phyloP scores from a whole-genome alignment of 2,329 filamentous ascomycete genomes.

The Bipolaris victoriae region DNA sequence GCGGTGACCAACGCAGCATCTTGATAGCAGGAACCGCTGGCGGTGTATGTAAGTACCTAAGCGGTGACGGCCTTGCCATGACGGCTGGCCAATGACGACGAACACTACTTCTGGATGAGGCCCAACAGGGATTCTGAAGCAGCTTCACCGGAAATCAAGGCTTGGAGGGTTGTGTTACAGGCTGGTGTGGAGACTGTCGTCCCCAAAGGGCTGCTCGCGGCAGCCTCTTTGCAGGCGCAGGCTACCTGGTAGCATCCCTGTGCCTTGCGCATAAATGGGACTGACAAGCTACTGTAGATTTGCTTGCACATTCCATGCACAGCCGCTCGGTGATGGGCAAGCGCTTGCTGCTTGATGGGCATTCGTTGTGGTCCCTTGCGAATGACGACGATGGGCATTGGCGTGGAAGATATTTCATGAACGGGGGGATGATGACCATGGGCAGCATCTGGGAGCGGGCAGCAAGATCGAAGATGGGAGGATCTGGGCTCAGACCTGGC shows the following conservation, averaged over 20 bases:
- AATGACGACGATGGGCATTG: background rate
- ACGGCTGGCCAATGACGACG: slow-evolving; percentile 18
- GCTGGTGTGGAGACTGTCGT: slow-evolving; percentile 11
- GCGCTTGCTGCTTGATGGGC: slow-evolving; percentile 11
- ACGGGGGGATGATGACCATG: background rate
- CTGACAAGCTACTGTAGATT: slow-evolving; percentile 10
- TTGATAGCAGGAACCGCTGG: slow-evolving; percentile 10
- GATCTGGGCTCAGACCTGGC: slow-evolving; percentile 1
- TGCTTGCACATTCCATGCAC: slow-evolving; percentile 30
- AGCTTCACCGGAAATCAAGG: slow-evolving; percentile 35
- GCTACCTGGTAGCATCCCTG: slow-evolving; percentile 18
- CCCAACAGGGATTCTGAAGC: slow-evolving; percentile 21
- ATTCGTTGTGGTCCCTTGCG: background rate
- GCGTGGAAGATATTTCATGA: background rate
- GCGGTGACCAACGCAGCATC: slow-evolving; percentile 16
- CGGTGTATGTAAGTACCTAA: slow-evolving; percentile 20
- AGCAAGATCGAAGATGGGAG: slow-evolving; percentile 18
- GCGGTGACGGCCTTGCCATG: slow-evolving; percentile 25
- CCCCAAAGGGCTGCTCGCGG: slow-evolving; percentile 26
- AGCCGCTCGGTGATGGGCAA: slow-evolving; percentile 1
- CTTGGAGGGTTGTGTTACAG: slow-evolving; percentile 32
- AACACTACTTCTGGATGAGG: background rate
- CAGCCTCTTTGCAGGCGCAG: slow-evolving; percentile 22
- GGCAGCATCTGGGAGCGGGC: slow-evolving; percentile 20
- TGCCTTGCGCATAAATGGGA: slow-evolving; percentile 5